Conservation (phyloP, 1,284 basidiomycete species). For the Heliocybe sulcata region DNA sequence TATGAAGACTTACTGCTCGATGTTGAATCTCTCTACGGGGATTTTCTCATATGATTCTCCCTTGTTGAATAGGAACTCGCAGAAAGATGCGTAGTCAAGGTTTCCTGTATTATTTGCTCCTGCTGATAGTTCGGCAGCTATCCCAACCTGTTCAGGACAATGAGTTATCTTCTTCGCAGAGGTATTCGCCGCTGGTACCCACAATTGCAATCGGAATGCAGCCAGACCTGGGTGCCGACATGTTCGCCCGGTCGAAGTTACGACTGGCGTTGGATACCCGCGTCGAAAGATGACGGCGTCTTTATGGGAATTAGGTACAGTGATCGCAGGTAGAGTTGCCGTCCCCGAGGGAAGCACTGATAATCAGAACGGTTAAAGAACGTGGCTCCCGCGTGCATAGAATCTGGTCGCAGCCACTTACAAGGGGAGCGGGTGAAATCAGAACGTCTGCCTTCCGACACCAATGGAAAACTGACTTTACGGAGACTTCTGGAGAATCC, state of each 20-base stretch:
- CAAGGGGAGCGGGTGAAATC: neutral
- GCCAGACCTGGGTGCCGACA: neutral
- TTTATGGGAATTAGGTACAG: neutral
- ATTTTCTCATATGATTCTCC: conserved; percentile 12
- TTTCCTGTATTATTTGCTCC: conserved; percentile 5
- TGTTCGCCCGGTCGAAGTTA: neutral
- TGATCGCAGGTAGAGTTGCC: neutral
- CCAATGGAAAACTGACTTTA: neutral
- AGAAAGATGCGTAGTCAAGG: conserved; percentile 9
- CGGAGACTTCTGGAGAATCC: neutral
- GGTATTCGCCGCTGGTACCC: neutral
- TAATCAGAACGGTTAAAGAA: neutral
- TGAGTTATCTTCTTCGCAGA: neutral
- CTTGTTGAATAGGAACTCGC: conserved; percentile 9
- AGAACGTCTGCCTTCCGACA: neutral
- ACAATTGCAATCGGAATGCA: neutral
- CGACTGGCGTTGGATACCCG: neutral
- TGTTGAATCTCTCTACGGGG: conserved; percentile 11
- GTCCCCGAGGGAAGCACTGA: neutral
- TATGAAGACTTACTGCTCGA: conserved; percentile 8
- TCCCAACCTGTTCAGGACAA: conserved; percentile 5
- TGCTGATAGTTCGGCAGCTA: conserved; percentile 8
- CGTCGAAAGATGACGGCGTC: too few species aligned
- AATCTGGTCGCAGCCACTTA: neutral
- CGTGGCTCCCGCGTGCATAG: neutral